These are phyloP conservation scores for Bremia lactucae DNA, from an alignment of 352 stramenopile genomes.

Conservation along the genomic window DNA sequence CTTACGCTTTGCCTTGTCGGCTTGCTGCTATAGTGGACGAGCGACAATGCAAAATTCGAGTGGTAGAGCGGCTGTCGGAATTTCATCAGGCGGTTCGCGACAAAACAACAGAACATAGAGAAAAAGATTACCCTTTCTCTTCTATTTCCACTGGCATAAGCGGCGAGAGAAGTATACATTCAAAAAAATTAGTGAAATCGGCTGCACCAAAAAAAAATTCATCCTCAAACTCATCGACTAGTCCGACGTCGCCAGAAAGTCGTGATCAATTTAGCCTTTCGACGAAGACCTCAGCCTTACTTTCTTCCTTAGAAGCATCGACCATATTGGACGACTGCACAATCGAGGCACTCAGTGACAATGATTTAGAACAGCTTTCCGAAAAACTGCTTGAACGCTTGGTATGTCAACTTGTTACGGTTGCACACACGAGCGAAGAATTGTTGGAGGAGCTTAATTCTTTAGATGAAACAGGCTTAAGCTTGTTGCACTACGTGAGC, in stretches of 20 bases:
- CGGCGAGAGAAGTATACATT: slow-evolving; percentile 1
- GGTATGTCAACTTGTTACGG: slow-evolving; percentile 65
- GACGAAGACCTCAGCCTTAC: neutral
- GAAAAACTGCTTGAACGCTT: slow-evolving; percentile 79
- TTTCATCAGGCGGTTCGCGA: slow-evolving; percentile 74
- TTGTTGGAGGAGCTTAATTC: slow-evolving; percentile 82
- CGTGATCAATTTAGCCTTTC: slow-evolving; percentile 1
- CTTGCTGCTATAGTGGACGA: slow-evolving; percentile 61
- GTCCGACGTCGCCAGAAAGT: slow-evolving; percentile 2
- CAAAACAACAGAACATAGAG: slow-evolving; percentile 17
- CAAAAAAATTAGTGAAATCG: slow-evolving; percentile 1
- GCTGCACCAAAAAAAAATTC: neutral
- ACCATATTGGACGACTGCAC: slow-evolving; percentile 50
- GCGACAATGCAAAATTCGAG: slow-evolving; percentile 81
- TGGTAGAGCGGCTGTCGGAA: slow-evolving; percentile 73
- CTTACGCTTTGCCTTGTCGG: slow-evolving; percentile 3
- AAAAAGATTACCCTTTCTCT: neutral
- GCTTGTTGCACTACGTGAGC: slow-evolving; percentile 83
- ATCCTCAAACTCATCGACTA: slow-evolving; percentile 3
- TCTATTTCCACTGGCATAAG: neutral
- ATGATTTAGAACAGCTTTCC: slow-evolving; percentile 65
- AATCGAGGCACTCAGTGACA: slow-evolving; percentile 69
- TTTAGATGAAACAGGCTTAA: slow-evolving; percentile 77
- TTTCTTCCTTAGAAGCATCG: slow-evolving; percentile 10
- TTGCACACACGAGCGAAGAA: slow-evolving; percentile 71